Evolutionary conservation across 495 filamentous ascomycete species (phyloP), one percentile per base, ranked within the genome.

Genomic region (Penicillium fimorum): DNA sequence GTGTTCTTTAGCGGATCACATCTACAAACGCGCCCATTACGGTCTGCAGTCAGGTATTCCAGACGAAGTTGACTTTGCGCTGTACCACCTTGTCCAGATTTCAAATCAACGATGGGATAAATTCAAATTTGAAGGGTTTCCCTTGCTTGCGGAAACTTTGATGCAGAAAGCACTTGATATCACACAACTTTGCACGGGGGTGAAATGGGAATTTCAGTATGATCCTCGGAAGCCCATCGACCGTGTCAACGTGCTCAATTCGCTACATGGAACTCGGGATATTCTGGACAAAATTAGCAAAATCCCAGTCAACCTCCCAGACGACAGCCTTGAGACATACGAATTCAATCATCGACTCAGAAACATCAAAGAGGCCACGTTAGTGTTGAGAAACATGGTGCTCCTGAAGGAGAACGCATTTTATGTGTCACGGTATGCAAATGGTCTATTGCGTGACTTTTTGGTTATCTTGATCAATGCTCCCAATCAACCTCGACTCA

Each of bases 81-180:
- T 97, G 17, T 90, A 91, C 55, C 93, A 97, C 66, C 76, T 99
- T 12, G 92, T 97, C 55, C 94, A 96, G 68, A 96, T 96, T 17
- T 96, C 92, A 0, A 91, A 89, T 53, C 92, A 97, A 68, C 82
- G 90, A 30, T 93, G 92, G 29, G 95, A 97, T 66, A 96, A 96
- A 65, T 96, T 95, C 71, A 88, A 89, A 58, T 96, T 96, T 55
- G 92, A 96, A 55, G 84, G 86, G 3, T 97, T 96, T 64, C 86
- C 88, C n/a, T 84, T 91, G 32, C 78, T 99, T 35, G 90, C 90
- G 2, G 94, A 97, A 66, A 88, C 88, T 12, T 78, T 99, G 24
- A 87, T 96, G 60, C 86, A 89, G 60, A 93, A 91, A 65, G 83
- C 88, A 5, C 77, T 96, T 18, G 82, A 88, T 46, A 77, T 94